Evolutionary conservation across 2,329 filamentous ascomycete species (phyloP), one percentile per base, ranked within the genome.

Genomic region (Chrysosporium queenslandicum): DNA sequence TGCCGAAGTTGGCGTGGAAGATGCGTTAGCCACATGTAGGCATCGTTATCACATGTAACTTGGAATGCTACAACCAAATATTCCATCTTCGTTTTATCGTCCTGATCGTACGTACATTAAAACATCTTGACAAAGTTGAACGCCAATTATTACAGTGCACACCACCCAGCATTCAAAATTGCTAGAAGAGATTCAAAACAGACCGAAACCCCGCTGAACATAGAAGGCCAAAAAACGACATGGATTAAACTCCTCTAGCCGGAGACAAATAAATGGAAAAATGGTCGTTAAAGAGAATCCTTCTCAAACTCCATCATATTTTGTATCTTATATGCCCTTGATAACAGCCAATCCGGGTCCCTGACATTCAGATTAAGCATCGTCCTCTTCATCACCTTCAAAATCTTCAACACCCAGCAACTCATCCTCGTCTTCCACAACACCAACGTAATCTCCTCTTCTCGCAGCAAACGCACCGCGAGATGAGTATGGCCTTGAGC

Each of bases 391-490:
- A 58, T 96, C 91, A 59, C 86, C 89, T 58, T 96, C 91, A 59
- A 88, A 89, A 55, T 94, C 90, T 60, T 96, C 91, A 0, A 61
- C 62, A 1, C 92, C 92, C 32, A 98, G 72, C 59, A 98, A 73
- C 73, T 97, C 91, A 46, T 91, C 91, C 67, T 97, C 92, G 65
- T 97, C 92, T 47, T 92, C 86, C 62, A 94, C 89, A 48, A 95
- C 88, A 62, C 85, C 78, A 14, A 83, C 81, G 67, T 97, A 97
- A 67, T 95, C 87, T n/a, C 86, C 84, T 52, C 87, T 79, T 1
- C 87, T 85, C 53, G 89, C 80, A 4, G 89, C 86, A 70, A 98
- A 98, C 56, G 87, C 91, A 63, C 87, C 86, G 54, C 94, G 77
- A 46, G 87, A 94, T 14, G 89, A 92, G 66, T 94, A 98, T 52